These are phyloP conservation scores for Fragilaria crotonensis DNA, from an alignment of 108 stramenopile genomes.

Conservation along the genomic window DNA sequence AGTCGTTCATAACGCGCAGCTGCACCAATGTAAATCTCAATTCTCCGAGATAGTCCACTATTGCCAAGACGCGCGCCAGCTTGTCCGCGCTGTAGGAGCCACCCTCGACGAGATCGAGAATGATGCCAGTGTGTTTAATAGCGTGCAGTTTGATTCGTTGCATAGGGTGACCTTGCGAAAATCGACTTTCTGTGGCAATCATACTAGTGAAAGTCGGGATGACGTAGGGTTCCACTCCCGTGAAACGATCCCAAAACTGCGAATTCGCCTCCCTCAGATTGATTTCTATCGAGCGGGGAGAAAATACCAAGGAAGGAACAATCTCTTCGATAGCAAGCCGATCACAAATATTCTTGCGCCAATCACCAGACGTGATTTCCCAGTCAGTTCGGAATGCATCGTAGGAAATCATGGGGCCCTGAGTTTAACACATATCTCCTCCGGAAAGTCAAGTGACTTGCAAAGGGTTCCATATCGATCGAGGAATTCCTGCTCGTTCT, in stretches of 20 bases:
- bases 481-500: too few species aligned
- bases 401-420: not conserved
- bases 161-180: not conserved
- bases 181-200: too few species aligned
- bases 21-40: conserved; percentile 26
- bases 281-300: not conserved
- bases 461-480: not conserved
- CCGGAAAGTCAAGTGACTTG: not conserved
- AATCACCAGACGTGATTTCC: not conserved
- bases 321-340: not conserved
- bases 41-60: conserved; percentile 1
- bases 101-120: conserved; percentile 11
- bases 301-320: not conserved
- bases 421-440: not conserved
- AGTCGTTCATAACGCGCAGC: conserved; percentile 15
- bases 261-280: not conserved
- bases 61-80: not conserved
- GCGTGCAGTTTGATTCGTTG: not conserved
- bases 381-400: not conserved
- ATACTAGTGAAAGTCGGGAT: not conserved
- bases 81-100: not conserved
- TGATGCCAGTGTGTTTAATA: conserved; percentile 11
- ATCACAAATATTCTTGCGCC: not conserved
- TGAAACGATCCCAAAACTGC: conserved; percentile 1
- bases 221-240: not conserved